These are phyloP conservation scores for Chaetomidium leptoderma DNA, from an alignment of 495 filamentous ascomycete species.

Conservation along the genomic window DNA sequence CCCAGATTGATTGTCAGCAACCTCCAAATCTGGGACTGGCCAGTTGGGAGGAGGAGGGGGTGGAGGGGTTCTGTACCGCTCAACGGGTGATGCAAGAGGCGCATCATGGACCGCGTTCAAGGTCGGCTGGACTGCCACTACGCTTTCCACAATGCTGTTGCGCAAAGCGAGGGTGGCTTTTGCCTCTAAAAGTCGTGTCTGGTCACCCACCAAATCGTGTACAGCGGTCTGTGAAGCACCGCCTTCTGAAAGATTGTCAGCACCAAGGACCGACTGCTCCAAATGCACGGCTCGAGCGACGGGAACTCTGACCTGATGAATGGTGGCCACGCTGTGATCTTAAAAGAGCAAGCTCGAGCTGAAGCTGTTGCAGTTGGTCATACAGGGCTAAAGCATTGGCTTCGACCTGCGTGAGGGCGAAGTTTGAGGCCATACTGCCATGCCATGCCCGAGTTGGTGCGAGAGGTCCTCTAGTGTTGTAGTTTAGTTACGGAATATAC, in stretches of 20 bases:
- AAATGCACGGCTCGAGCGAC: not conserved
- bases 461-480: not conserved
- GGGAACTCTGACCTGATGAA: constrained; percentile 8
- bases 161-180: constrained; percentile 63
- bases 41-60: not conserved
- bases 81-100: constrained; percentile 57
- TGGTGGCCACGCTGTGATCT: constrained; percentile 43
- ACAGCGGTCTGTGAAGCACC: not conserved
- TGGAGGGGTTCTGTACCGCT: constrained; percentile 52
- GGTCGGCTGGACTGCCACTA: constrained; percentile 66
- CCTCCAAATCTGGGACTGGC: not conserved
- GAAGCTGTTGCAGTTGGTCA: constrained; percentile 63
- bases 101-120: constrained; percentile 72
- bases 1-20: not conserved
- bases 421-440: constrained; percentile 10
- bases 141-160: constrained; percentile 60
- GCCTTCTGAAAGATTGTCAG: not conserved
- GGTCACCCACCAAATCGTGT: constrained; percentile 19
- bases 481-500: not conserved
- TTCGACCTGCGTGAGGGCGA: constrained; percentile 46
- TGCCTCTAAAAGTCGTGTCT: constrained; percentile 63
- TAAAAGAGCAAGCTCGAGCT: constrained; percentile 64
- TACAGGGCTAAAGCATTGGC: constrained; percentile 60
- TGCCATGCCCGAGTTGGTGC: not conserved
- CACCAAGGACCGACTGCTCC: not conserved